These are phyloP conservation scores for Kregervanrija pseudodelftensis DNA, from an alignment of 805 yeast genomes.

Conservation along the genomic window DNA sequence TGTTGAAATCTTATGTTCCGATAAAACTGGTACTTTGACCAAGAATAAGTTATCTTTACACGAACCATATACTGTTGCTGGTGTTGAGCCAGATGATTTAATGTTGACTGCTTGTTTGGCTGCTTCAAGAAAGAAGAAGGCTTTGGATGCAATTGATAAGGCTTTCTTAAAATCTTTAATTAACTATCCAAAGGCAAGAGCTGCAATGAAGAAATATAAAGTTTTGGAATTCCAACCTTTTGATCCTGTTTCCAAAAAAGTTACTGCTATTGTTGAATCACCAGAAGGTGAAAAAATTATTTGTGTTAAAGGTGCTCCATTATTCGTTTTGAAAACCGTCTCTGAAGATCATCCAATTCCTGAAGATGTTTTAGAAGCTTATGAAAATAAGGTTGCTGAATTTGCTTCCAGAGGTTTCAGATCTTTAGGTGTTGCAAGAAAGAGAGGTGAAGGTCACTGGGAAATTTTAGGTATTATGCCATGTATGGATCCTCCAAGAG, in stretches of 20 bases:
- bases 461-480: conserved; percentile 97
- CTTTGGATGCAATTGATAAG: conserved; percentile 95
- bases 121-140: conserved; percentile 97
- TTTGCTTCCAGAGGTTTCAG: conserved; percentile 98
- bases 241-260: conserved; percentile 97
- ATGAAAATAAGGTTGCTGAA: conserved; percentile 95
- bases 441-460: conserved; percentile 98
- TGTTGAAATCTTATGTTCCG: conserved; percentile 96
- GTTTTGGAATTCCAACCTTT: conserved; percentile 94
- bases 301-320: conserved; percentile 98
- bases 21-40: conserved; percentile 96
- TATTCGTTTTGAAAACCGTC: conserved; percentile 92
- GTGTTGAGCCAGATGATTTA: conserved; percentile 92
- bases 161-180: conserved; percentile 91
- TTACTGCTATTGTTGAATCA: conserved; percentile 89
- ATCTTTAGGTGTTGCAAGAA: conserved; percentile 97
- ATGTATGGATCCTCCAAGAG: conserved; percentile 98
- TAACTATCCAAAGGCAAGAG: conserved; percentile 86
- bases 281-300: conserved; percentile 92
- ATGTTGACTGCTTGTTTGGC: conserved; percentile 98
- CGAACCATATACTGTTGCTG: conserved; percentile 97
- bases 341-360: conserved; percentile 96
- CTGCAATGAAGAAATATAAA: conserved; percentile 88
- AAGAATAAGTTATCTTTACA: conserved; percentile 92
- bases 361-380: conserved; percentile 87